Conservation (phyloP, 169 alveolate species). For the Plasmodium coatneyi region DNA sequence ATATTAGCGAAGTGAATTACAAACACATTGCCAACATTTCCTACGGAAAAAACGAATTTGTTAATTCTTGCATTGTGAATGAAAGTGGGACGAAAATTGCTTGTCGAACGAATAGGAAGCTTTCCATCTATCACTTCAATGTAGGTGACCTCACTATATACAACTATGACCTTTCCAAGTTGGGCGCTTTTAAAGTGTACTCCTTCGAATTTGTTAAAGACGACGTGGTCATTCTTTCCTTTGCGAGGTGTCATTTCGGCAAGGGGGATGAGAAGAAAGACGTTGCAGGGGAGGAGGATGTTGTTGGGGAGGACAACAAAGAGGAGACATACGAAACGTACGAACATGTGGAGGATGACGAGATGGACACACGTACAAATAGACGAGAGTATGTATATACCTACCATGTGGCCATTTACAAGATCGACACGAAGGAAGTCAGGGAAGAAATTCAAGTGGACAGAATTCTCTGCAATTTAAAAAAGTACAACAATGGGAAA, state of each 20-base stretch:
- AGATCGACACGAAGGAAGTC: slow-evolving; percentile 25
- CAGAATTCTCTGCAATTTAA: slow-evolving; percentile 11
- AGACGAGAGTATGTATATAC: background rate
- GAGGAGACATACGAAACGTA: background rate
- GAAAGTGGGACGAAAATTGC: slow-evolving; percentile 25
- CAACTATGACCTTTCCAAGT: slow-evolving; percentile 23
- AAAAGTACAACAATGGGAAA: background rate
- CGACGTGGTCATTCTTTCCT: slow-evolving; percentile 11
- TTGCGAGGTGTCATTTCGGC: background rate
- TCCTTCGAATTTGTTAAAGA: slow-evolving; percentile 19
- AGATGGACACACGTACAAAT: background rate
- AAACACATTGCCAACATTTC: slow-evolving; percentile 19
- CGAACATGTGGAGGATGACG: background rate
- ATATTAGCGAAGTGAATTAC: background rate
- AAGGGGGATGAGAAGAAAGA: background rate
- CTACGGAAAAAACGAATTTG: slow-evolving; percentile 15
- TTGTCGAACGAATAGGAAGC: slow-evolving; percentile 35
- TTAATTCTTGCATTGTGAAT: background rate
- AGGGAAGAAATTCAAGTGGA: slow-evolving; percentile 40
- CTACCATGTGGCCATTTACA: slow-evolving; percentile 30
- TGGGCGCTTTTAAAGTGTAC: slow-evolving; percentile 12
- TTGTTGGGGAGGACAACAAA: background rate
- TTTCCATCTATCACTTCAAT: slow-evolving; percentile 22
- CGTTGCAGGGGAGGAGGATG: background rate
- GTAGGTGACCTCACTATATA: background rate